phyloP scores from a whole-genome alignment of 441 rosid species.

The Aleurites moluccanus region DNA sequence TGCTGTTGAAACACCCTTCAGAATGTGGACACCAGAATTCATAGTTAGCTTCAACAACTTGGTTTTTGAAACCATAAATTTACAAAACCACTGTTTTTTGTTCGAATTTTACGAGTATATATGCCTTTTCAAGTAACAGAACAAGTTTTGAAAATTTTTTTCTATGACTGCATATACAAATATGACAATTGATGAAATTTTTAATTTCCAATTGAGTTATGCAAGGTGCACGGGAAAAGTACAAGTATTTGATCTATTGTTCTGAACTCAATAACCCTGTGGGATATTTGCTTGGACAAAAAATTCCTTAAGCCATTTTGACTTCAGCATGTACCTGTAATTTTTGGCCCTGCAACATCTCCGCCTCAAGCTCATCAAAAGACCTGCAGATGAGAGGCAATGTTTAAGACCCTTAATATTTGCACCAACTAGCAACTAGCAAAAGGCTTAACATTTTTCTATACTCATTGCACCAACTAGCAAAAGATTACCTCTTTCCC shows the following conservation, averaged over 20 bases:
- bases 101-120: background rate
- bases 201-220: background rate
- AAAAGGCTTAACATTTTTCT: background rate
- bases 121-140: background rate
- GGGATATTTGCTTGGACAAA: background rate
- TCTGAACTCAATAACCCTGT: background rate
- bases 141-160: background rate
- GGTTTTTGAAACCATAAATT: background rate
- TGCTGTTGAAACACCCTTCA: conserved; percentile 90
- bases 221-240: background rate
- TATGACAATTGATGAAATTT: background rate
- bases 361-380: conserved; percentile 96
- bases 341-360: conserved; percentile 93
- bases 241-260: background rate
- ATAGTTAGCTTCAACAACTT: background rate
- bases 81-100: background rate
- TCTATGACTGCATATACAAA: background rate
- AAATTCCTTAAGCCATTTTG: background rate
- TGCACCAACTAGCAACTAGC: background rate
- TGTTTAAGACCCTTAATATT: conserved; percentile 10
- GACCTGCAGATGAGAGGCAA: conserved; percentile 50
- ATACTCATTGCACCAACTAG: background rate
- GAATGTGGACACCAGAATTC: background rate
- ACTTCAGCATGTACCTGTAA: conserved; percentile 59
- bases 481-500: conserved; percentile 65